Base-by-base conservation (phyloP, 192 early-diverging fungal genomes). In the Radiomyces spectabilis region DNA sequence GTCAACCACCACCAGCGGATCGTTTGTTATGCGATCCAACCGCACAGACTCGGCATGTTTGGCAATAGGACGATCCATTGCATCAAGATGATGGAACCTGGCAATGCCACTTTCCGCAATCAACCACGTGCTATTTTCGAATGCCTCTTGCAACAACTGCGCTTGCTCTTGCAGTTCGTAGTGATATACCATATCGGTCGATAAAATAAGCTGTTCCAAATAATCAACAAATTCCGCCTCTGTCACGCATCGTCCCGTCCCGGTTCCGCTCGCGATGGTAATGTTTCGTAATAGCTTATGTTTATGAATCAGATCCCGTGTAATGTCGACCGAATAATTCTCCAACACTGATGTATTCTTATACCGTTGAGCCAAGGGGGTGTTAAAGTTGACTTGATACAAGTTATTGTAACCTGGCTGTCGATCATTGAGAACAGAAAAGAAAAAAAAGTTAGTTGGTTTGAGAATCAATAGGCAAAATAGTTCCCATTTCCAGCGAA, bases 181-280 rank as follows among this genome's bases (percentile, higher is more conserved):
- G 65, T 94, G 92, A n/a, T 82, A 79, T 12, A 77, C 65, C 93
- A 96, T 94, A 59, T 94, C 92, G 1, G 92, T 96, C n/a, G 84
- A 76, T 37, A 96, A 72, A 51, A 95, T 89, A 21, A 78, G 81
- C 54, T 84, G 35, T 19, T 48, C 15, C 33, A 49, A 16, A 45
- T 29, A 29, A 25, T n/a, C 22, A 12, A 10, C 83, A 25, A 55
- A 66, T 6, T 82, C 61, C 39, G 77, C 77, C n/a, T n/a, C n/a
- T n/a, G n/a, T n/a, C n/a, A n/a, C n/a, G n/a, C n/a, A n/a, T n/a
- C n/a, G n/a, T n/a, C n/a, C n/a, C n/a, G n/a, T n/a, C n/a, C n/a
- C n/a, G n/a, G n/a, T n/a, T n/a, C n/a, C n/a, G n/a, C n/a, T n/a
- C n/a, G n/a, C n/a, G n/a, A n/a, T n/a, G 25, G 35, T 22, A 16